Base-by-base conservation (phyloP, 805 yeast genomes). In the Saccharomycopsis vini region DNA sequence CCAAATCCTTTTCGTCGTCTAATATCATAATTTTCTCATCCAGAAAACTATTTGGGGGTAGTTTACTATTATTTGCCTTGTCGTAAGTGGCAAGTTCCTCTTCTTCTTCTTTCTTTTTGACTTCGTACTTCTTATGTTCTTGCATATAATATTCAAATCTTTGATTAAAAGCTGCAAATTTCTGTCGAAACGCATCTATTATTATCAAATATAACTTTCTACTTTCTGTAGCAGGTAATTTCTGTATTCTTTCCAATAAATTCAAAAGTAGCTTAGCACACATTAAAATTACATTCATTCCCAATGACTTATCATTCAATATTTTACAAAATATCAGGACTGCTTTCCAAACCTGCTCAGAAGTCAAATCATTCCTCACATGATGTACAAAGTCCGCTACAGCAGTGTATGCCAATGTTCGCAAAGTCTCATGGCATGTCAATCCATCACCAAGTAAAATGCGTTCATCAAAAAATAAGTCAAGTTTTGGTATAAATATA, bases 321-420 rank as follows among this genome's bases (percentile, higher is more conserved):
- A 87, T 79, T 23, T 72, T 73, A 55, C 95, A 81, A 57, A 87
- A 92, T 45, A 86, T 81, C 36, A 71, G 74, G 3, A 94, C 90
- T 0, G 96, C 85, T 46, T 81, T 79, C 80, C 95, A 81, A 9
- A 92, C 81, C 57, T 87, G 96, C 32, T 75, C 77, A 2, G 89
- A 75, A 1, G 84, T 79, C 42, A 92, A 66, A 52, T 89, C 94
- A 40, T 79, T 74, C 52, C 97, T 77, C 2, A 90, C 90, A 56
- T 86, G 87, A 56, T 92, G 97, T 43, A 92, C 82, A 54, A 94
- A 81, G 57, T 92, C 99, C 0, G 98, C 97, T 40, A 92, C 90
- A 12, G 94, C 86, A 29, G 94, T 83, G 60, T 89, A 92, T 0
- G 97, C 97, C 56, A 92, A 66, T 0, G 97, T 97, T 52, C 96